phyloP scores from a whole-genome alignment of 768 basidiomycete genomes.

The Auricularia auricula-judae region DNA sequence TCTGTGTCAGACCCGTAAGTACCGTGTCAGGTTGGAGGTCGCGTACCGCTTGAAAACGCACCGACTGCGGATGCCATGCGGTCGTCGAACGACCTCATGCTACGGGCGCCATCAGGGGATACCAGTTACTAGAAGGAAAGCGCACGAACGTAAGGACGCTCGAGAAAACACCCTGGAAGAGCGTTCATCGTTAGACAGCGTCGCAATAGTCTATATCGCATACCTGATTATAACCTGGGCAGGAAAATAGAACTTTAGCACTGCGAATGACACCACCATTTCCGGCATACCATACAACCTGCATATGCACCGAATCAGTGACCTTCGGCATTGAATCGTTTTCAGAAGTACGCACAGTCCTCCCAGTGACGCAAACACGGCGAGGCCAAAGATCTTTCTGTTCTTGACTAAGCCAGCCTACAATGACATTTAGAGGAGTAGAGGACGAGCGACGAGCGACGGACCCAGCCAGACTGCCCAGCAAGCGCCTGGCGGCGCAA shows the following conservation, averaged over 20 bases:
- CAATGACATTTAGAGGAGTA: slow-evolving; percentile 4
- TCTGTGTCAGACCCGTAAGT: neutral
- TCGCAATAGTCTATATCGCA: slow-evolving; percentile 7
- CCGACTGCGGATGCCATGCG: slow-evolving; percentile 46
- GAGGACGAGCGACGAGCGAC: slow-evolving; percentile 10
- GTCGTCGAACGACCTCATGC: slow-evolving; percentile 6
- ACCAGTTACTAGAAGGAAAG: slow-evolving; percentile 26
- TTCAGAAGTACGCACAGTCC: slow-evolving; percentile 42
- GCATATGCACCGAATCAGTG: slow-evolving; percentile 7
- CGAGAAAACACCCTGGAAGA: slow-evolving; percentile 57
- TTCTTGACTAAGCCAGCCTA: slow-evolving; percentile 60
- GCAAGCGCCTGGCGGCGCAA: slow-evolving; percentile 13
- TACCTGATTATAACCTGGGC: slow-evolving; percentile 54
- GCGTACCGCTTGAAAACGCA: neutral
- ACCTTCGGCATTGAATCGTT: neutral
- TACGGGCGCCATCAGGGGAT: slow-evolving; percentile 8
- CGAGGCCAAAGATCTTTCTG: slow-evolving; percentile 49
- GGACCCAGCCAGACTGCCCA: slow-evolving; percentile 59
- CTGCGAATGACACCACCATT: slow-evolving; percentile 4
- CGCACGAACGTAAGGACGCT: slow-evolving; percentile 47
- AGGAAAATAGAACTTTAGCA: slow-evolving; percentile 1
- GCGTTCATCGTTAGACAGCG: neutral
- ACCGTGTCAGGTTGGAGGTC: neutral
- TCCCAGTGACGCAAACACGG: slow-evolving; percentile 71
- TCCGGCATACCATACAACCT: slow-evolving; percentile 48